Conservation (phyloP, 495 filamentous ascomycete species). For the Aspergillus egyptiacus region DNA sequence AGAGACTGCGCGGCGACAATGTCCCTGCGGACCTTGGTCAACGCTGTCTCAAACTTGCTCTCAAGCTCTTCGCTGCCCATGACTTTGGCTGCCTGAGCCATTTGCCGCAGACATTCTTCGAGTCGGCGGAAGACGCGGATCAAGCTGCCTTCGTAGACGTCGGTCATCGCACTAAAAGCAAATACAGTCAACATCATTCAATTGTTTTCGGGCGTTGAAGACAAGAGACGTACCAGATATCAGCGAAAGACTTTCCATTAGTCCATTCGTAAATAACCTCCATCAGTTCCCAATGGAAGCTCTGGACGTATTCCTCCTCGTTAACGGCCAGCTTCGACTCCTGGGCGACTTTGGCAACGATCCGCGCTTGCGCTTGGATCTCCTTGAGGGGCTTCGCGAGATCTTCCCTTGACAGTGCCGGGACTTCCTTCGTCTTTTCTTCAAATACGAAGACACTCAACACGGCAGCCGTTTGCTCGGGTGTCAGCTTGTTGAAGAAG, state of each 20-base stretch:
- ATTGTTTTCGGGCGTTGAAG: constrained; percentile 1
- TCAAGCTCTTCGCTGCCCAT: constrained; percentile 96
- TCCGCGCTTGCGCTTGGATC: constrained; percentile 75
- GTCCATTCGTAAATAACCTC: constrained; percentile 92
- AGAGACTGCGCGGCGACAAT: constrained; percentile 90
- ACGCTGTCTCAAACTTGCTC: constrained; percentile 75
- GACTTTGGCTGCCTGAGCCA: constrained; percentile 92
- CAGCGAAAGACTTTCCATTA: constrained; percentile 84
- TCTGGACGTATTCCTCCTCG: constrained; percentile 84
- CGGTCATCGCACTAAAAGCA: constrained; percentile 83
- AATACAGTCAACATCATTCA: constrained; percentile 10
- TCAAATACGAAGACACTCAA: constrained; percentile 95
- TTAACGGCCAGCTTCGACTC: constrained; percentile 88
- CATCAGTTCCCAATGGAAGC: constrained; percentile 91
- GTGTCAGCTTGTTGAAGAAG: constrained; percentile 92
- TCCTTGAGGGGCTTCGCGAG: constrained; percentile 77
- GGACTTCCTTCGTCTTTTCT: constrained; percentile 76
- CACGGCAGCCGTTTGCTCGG: constrained; percentile 77
- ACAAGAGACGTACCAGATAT: constrained; percentile 71
- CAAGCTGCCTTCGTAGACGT: constrained; percentile 91
- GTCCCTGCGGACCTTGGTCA: constrained; percentile 80
- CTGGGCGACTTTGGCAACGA: constrained; percentile 84
- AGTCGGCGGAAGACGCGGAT: constrained; percentile 93
- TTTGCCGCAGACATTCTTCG: constrained; percentile 93
- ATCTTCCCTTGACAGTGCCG: constrained; percentile 62